These are phyloP conservation scores for Cicer bijugum DNA, from an alignment of 306 rosid species.

Conservation along the genomic window DNA sequence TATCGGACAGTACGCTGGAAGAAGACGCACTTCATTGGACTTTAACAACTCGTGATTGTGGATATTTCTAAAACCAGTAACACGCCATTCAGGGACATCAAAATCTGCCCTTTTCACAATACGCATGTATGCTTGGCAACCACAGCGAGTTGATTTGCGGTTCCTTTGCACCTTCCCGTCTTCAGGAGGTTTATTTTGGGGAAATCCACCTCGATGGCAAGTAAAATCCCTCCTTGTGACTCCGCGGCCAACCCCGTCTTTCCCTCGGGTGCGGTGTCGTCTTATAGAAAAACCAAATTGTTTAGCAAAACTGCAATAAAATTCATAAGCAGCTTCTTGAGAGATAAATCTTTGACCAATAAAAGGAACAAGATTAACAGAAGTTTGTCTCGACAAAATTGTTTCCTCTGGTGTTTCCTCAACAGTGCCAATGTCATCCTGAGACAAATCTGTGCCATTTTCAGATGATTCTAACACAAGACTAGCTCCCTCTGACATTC, in stretches of 20 bases:
- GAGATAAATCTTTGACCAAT: conserved; percentile 82
- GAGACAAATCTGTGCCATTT: conserved; percentile 78
- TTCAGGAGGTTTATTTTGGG: conserved; percentile 79
- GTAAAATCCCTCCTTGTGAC: conserved; percentile 87
- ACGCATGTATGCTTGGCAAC: conserved; percentile 85
- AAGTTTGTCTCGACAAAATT: conserved; percentile 77
- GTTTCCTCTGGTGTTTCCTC: conserved; percentile 71
- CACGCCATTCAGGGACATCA: conserved; percentile 93
- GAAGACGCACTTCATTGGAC: conserved; percentile 66
- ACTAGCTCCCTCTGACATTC: conserved; percentile 72
- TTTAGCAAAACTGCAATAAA: conserved; percentile 82
- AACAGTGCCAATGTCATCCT: conserved; percentile 69
- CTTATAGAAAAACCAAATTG: conserved; percentile 88
- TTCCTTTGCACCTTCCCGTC: conserved; percentile 87
- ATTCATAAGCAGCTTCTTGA: conserved; percentile 90
- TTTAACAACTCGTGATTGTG: conserved; percentile 80
- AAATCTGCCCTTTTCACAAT: conserved; percentile 76
- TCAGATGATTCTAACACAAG: conserved; percentile 71
- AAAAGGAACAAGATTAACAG: conserved; percentile 80
- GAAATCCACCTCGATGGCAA: conserved; percentile 87
- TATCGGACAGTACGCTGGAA: conserved; percentile 70
- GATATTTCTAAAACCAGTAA: conserved; percentile 81
- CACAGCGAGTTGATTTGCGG: conserved; percentile 81
- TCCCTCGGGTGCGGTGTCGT: conserved; percentile 85
- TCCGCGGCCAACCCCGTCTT: conserved; percentile 92